Base-by-base conservation (phyloP, 2,329 filamentous ascomycete species). In the Diaporthe destruens region DNA sequence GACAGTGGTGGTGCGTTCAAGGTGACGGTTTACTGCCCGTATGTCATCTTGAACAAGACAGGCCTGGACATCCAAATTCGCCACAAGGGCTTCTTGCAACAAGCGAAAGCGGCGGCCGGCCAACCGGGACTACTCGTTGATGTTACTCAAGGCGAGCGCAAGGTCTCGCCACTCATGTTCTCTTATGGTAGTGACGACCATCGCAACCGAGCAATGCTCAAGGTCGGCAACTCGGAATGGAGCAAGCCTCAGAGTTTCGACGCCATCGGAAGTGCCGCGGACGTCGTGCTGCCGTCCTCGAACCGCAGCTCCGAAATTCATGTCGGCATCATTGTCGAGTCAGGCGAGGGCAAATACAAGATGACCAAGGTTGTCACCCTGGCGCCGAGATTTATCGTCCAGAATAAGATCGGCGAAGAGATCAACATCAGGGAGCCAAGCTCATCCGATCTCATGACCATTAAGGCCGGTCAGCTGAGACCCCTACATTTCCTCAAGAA, bases 161-260 rank as follows among this genome's bases (percentile, higher is more conserved):
- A 94, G 80, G 92, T 95, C 0, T 84, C 93, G 47, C 96, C 97
- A 0, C 94, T 98, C 80, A 98, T 99, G 95, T 99, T 98, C 82
- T 98, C 96, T 0, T 99, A 93, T 80, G 90, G 91, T 1, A 94
- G 89, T 25, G 93, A 98, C 76, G 96, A 99, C 78, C 93, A 94
- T 77, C 94, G 94, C 77, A 99, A 99, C 81, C 91, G 96, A 76
- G 95, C 94, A 8, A 85, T 97, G 56, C 85, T 99, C 73, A 97
- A 94, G 83, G 90, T 98, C 53, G 94, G 93, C 6, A 93, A 97
- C 70, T 98, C 96, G 0, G 90, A 92, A 74, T 99, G 96, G 97
- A 98, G 96, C 84, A 98, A 96, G 80, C 94, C 96, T 0, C 96
- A 98, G 80, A 98, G 94, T 87, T 98, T 99, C 78, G 97, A 99